Evolutionary conservation across 2,329 filamentous ascomycete genomes (phyloP).

Genomic region (Coniosporium tulheliwenetii): DNA sequence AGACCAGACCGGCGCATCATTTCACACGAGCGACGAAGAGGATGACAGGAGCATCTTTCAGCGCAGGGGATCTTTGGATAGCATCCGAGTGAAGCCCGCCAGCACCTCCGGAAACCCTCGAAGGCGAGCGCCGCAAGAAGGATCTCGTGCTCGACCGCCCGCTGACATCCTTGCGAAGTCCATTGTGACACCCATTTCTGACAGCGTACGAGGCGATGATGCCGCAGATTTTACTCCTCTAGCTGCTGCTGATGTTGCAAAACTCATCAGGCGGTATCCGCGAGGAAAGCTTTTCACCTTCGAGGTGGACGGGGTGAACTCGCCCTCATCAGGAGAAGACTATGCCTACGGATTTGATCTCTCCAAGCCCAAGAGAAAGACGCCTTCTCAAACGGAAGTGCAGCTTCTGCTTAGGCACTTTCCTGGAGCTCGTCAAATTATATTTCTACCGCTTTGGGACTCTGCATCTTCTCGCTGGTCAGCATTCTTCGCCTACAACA

Average conservation of each 20-base stretch:
- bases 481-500: slow-evolving; percentile 28
- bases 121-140: too few species aligned
- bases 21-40: slow-evolving; percentile 1
- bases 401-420: slow-evolving; percentile 27
- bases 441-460: slow-evolving; percentile 38
- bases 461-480: slow-evolving; percentile 30
- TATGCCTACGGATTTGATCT: neutral
- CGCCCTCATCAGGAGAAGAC: slow-evolving; percentile 12
- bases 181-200: too few species aligned
- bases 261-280: slow-evolving; percentile 13
- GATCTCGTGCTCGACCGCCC: too few species aligned
- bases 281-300: slow-evolving; percentile 19
- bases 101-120: too few species aligned
- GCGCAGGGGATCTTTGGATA: slow-evolving; percentile 2
- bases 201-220: too few species aligned
- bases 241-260: slow-evolving; percentile 6
- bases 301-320: slow-evolving; percentile 11
- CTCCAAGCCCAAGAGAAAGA: slow-evolving; percentile 1
- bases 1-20: slow-evolving; percentile 1
- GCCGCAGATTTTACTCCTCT: slow-evolving; percentile 8
- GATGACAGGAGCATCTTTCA: neutral
- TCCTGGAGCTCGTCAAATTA: slow-evolving; percentile 28
- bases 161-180: too few species aligned
- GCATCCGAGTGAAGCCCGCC: too few species aligned
- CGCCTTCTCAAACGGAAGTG: neutral